These are phyloP conservation scores for Naganishia vaughanmartiniae DNA, from an alignment of 768 basidiomycete species.

Conservation along the genomic window DNA sequence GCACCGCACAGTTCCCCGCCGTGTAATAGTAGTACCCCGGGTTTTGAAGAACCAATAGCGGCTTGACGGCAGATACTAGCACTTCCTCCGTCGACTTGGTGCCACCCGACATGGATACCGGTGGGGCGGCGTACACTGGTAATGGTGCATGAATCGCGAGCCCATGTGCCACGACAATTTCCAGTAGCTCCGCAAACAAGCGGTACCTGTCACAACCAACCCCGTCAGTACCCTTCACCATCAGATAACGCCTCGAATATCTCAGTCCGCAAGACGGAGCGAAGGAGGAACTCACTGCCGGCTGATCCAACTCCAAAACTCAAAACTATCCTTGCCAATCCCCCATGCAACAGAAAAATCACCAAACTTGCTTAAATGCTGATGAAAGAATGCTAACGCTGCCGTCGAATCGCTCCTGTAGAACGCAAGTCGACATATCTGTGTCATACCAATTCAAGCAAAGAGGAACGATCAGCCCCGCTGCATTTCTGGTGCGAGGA, in stretches of 20 bases:
- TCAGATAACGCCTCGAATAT: not conserved
- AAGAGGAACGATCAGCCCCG: not conserved
- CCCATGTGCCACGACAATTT: constrained; percentile 64
- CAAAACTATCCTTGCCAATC: constrained; percentile 92
- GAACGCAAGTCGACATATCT: constrained; percentile 87
- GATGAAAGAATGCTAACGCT: constrained; percentile 75
- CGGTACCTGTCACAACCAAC: constrained; percentile 63
- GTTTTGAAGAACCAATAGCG: constrained; percentile 78
- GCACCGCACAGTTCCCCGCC: constrained; percentile 80
- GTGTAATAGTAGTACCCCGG: constrained; percentile 90
- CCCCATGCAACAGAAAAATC: constrained; percentile 87
- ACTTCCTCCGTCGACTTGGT: constrained; percentile 59
- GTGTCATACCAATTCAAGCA: not conserved
- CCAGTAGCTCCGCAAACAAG: constrained; percentile 83
- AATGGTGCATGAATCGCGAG: constrained; percentile 40
- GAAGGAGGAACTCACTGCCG: constrained; percentile 66
- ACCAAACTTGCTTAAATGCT: constrained; percentile 78
- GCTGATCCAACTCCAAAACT: constrained; percentile 96
- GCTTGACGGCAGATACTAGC: constrained; percentile 66
- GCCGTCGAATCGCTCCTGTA: constrained; percentile 83
- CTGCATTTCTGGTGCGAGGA: not conserved
- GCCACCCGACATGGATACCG: constrained; percentile 30
- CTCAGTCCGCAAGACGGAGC: not conserved
- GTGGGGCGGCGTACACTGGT: constrained; percentile 39
- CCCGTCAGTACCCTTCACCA: not conserved